Evolutionary conservation across 805 yeast genomes (phyloP), one percentile per base, ranked within the genome.

Genomic region (Candida endomychidarum): DNA sequence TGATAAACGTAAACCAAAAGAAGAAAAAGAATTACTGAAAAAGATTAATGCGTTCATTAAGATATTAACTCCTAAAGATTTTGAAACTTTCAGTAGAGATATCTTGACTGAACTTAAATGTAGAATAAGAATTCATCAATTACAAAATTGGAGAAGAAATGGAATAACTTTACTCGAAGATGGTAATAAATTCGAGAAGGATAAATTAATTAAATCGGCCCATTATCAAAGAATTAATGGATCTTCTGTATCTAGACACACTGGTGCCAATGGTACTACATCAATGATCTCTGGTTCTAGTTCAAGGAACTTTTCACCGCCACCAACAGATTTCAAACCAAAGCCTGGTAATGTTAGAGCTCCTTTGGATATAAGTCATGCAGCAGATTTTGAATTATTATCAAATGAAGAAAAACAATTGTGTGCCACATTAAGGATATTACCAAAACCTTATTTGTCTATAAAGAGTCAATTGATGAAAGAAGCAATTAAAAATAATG

Each of bases 401-500:
- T 83, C 95, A 1, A 77, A 80, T n/a, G 96, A 87, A 41, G 99
- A 93, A 58, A 91, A 84, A 58, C 80, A 78, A 40, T 64, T 93
- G 34, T 95, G 99, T 64, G 74, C 90, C 4, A 84, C 80, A 35
- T 70, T 95, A 46, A 78, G 95, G 47, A 83, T 95, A 8, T 64
- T 85, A 41, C 99, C 99, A 11, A 91, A 93, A 59, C 95, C 98
- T 3, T 93, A 91, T 56, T 67, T 93, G 45, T 96, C 95, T 2
- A 86, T 93, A 48, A 93, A 93, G 57, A 96, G 87, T 58, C 80
- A 87, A 3, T 62, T 93, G 41, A 88, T 93, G 70, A 78, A 95
- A 51, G 96, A 90, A 56, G 78, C 95, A 22, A 67, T 90, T 27
- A 81, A 86, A 49, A 81, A 85, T 30, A 95, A 95, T 27, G 98